phyloP scores from a whole-genome alignment of 331 rosid genomes.

The Malus hybrid region DNA sequence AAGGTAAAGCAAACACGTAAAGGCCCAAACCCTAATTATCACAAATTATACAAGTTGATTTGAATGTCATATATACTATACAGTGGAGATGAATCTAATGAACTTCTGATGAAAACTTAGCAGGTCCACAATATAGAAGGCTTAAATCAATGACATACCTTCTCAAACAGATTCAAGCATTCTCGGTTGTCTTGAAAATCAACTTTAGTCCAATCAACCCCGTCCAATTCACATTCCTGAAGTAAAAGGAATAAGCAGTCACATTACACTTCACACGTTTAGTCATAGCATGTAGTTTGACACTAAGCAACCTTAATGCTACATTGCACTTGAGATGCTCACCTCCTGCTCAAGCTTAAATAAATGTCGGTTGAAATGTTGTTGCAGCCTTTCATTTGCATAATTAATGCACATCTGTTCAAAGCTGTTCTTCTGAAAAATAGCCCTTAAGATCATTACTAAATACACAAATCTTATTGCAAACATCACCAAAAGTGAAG shows the following conservation, averaged over 20 bases:
- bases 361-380: constrained; percentile 87
- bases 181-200: constrained; percentile 90
- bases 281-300: background rate
- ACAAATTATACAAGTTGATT: background rate
- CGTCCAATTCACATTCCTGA: constrained; percentile 91
- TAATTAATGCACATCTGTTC: constrained; percentile 93
- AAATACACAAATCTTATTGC: background rate
- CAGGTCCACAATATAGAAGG: background rate
- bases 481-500: constrained; percentile 14
- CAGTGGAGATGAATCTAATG: background rate
- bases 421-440: constrained; percentile 75
- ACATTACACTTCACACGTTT: background rate
- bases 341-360: constrained; percentile 98
- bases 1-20: background rate
- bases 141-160: constrained; percentile 41
- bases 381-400: constrained; percentile 99
- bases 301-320: background rate
- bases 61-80: background rate
- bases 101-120: background rate
- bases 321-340: constrained; percentile 22
- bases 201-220: constrained; percentile 77
- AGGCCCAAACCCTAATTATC: background rate
- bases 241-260: constrained; percentile 15
- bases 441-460: constrained; percentile 17
- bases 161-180: constrained; percentile 90